Evolutionary conservation across 495 filamentous ascomycete species (phyloP).

Genomic region (Cairneyella variabilis): DNA sequence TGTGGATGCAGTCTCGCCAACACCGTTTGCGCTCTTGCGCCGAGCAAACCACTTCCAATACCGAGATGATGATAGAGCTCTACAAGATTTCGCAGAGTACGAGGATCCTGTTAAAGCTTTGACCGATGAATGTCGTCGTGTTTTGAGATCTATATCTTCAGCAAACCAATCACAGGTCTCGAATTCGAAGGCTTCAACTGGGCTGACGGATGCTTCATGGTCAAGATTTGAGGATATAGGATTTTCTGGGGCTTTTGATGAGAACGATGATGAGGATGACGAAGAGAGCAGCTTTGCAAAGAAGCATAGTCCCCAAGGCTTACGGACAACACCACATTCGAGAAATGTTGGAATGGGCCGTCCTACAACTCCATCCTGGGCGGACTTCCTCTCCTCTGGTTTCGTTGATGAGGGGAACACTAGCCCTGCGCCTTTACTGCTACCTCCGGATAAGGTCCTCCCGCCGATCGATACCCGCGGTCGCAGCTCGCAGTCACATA

Average conservation of each 20-base stretch:
- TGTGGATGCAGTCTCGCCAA: constrained; percentile 91
- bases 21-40: constrained; percentile 85
- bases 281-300: constrained; percentile 26
- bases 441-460: constrained; percentile 86
- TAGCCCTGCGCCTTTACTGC: constrained; percentile 55
- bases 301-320: constrained; percentile 27
- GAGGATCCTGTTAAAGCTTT: constrained; percentile 86
- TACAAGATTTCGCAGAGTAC: constrained; percentile 79
- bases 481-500: constrained; percentile 85
- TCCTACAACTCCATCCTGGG: constrained; percentile 82
- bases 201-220: constrained; percentile 83
- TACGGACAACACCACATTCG: constrained; percentile 59
- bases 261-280: constrained; percentile 63
- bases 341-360: constrained; percentile 61
- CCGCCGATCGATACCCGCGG: constrained; percentile 81
- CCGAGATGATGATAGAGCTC: constrained; percentile 75
- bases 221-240: constrained; percentile 95
- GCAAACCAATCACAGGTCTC: constrained; percentile 73
- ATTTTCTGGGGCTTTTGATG: constrained; percentile 74
- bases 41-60: constrained; percentile 95
- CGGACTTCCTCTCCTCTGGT: constrained; percentile 87
- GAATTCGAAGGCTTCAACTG: constrained; percentile 55
- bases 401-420: constrained; percentile 70
- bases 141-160: constrained; percentile 82
- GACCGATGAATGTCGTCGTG: constrained; percentile 89